Evolutionary conservation across 345 rosid genomes (phyloP).

Genomic region (Pistacia atlantica): DNA sequence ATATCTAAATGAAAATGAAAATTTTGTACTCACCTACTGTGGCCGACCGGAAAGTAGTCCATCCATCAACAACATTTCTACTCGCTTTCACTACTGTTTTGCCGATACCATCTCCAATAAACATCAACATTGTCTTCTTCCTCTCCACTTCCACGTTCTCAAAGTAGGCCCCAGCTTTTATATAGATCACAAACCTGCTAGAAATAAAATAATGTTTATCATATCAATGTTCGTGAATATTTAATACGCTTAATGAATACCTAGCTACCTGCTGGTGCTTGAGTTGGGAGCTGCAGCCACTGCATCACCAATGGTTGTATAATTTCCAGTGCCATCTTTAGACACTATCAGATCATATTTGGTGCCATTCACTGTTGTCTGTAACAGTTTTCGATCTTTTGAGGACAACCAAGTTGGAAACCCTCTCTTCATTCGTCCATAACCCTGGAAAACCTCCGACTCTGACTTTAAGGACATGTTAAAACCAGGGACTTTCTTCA

Average conservation of each 20-base stretch:
- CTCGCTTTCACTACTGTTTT: constrained; percentile 65
- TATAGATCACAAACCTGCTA: constrained; percentile 73
- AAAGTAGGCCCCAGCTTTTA: constrained; percentile 68
- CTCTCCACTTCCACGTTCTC: constrained; percentile 77
- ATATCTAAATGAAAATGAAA: not conserved
- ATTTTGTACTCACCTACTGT: constrained; percentile 67
- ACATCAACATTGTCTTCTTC: constrained; percentile 62
- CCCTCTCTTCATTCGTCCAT: constrained; percentile 43
- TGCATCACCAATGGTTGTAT: constrained; percentile 60
- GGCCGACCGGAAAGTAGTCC: constrained; percentile 83
- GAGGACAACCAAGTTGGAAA: constrained; percentile 63
- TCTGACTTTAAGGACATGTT: constrained; percentile 23
- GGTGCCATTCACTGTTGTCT: constrained; percentile 34
- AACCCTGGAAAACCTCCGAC: constrained; percentile 39
- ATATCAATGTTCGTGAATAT: no score
- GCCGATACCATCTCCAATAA: constrained; percentile 88
- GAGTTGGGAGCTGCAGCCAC: constrained; percentile 71
- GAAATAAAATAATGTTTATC: not conserved
- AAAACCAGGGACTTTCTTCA: constrained; percentile 58
- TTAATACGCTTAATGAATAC: not conserved
- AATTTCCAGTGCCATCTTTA: constrained; percentile 72
- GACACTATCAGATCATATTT: constrained; percentile 61
- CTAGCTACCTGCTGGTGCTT: constrained; percentile 61
- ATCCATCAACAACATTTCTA: constrained; percentile 62
- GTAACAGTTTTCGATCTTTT: constrained; percentile 49